These are phyloP conservation scores for Bryoglossum gracile DNA, from an alignment of 495 filamentous ascomycete species.

Conservation along the genomic window DNA sequence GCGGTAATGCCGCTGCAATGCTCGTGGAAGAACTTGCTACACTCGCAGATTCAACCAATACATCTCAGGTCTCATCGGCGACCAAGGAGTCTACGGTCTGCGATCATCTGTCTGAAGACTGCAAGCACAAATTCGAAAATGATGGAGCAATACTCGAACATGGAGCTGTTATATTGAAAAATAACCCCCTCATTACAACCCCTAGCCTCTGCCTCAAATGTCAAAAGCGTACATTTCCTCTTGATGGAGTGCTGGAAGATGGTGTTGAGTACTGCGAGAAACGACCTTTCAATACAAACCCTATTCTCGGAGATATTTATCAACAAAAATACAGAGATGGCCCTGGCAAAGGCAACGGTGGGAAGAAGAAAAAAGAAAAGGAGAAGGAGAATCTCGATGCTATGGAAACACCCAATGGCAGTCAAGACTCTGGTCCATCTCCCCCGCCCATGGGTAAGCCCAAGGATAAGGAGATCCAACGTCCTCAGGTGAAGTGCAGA, in stretches of 20 bases:
- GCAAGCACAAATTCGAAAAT: too few species aligned
- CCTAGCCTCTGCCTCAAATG: conserved; percentile 65
- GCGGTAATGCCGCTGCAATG: conserved; percentile 66
- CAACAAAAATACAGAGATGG: conserved; percentile 63
- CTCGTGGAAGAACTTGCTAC: conserved; percentile 51
- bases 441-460: conserved; percentile 40
- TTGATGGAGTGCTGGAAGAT: conserved; percentile 52
- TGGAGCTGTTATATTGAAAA: conserved; percentile 63
- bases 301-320: conserved; percentile 76
- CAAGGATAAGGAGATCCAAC: conserved; percentile 41
- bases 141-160: conserved; percentile 65
- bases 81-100: conserved; percentile 32
- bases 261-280: conserved; percentile 67
- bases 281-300: conserved; percentile 63
- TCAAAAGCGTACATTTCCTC: conserved; percentile 55
- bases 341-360: conserved; percentile 47
- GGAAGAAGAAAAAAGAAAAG: conserved; percentile 54
- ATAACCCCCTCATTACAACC: conserved; percentile 61
- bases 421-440: conserved; percentile 40
- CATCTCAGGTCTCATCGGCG: conserved; percentile 26
- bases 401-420: conserved; percentile 39
- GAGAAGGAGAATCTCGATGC: conserved; percentile 28
- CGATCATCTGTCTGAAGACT: too few species aligned
- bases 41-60: conserved; percentile 24
- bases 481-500: conserved; percentile 67